phyloP scores from a whole-genome alignment of 805 yeast species.

The Candida jianshihensis region DNA sequence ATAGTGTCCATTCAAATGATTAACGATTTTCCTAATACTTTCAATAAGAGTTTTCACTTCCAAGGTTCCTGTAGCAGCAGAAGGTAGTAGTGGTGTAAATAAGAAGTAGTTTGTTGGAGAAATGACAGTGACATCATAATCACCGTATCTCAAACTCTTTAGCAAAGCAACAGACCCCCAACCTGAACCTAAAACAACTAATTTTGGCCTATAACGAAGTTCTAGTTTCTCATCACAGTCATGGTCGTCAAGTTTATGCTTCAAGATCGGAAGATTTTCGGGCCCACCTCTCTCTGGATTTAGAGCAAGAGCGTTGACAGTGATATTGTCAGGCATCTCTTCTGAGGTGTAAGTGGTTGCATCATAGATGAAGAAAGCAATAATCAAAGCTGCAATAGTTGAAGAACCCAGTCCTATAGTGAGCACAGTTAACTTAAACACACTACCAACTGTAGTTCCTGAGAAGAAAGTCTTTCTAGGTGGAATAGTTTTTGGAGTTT shows the following conservation, averaged over 20 bases:
- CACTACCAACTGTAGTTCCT: constrained; percentile 25
- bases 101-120: constrained; percentile 65
- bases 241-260: constrained; percentile 47
- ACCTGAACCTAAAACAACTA: constrained; percentile 61
- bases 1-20: constrained; percentile 49
- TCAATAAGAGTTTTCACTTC: constrained; percentile 60
- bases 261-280: constrained; percentile 58
- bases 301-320: constrained; percentile 46
- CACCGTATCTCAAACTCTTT: constrained; percentile 42
- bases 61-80: constrained; percentile 65
- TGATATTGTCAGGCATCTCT: constrained; percentile 34
- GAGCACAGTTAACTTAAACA: constrained; percentile 27
- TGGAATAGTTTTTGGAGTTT: constrained; percentile 20
- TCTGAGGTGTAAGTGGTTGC: constrained; percentile 51
- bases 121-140: constrained; percentile 58
- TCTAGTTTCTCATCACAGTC: constrained; percentile 43
- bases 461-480: constrained; percentile 18
- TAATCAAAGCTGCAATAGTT: constrained; percentile 33
- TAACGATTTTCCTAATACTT: constrained; percentile 52
- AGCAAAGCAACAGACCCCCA: constrained; percentile 65
- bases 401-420: constrained; percentile 38
- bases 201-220: constrained; percentile 42
- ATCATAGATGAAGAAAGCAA: constrained; percentile 56
- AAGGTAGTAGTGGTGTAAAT: constrained; percentile 63
- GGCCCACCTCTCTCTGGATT: constrained; percentile 61